These are phyloP conservation scores for Pezizomycotina sp. DNA, from an alignment of 2,329 filamentous ascomycete genomes.

Conservation along the genomic window DNA sequence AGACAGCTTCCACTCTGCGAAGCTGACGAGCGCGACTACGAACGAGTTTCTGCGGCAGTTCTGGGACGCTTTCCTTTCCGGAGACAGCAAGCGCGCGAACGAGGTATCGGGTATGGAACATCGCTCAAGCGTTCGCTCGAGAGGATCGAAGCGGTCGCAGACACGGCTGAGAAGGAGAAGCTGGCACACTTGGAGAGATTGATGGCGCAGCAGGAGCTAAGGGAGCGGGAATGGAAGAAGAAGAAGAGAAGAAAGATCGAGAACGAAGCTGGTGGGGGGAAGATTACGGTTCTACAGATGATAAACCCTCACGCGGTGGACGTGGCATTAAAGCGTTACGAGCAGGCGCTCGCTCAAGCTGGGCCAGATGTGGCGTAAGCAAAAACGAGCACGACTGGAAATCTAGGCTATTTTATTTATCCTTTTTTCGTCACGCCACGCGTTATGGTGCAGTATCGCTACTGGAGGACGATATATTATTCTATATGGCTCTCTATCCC, in stretches of 20 bases:
- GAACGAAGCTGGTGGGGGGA: slow-evolving; percentile 3
- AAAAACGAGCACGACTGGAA: not conserved
- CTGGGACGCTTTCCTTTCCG: slow-evolving; percentile 81
- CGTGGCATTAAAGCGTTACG: slow-evolving; percentile 8
- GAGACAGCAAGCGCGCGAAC: slow-evolving; percentile 59
- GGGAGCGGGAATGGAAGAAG: slow-evolving; percentile 46
- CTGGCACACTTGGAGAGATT: slow-evolving; percentile 47
- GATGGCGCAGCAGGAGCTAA: slow-evolving; percentile 54
- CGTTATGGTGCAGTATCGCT: no score
- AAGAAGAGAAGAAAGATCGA: not conserved
- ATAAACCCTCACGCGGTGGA: slow-evolving; percentile 5
- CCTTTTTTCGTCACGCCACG: not conserved
- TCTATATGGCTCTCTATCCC: no score
- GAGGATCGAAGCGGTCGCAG: slow-evolving; percentile 64
- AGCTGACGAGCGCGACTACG: slow-evolving; percentile 74
- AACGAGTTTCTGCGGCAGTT: slow-evolving; percentile 96
- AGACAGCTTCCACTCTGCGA: slow-evolving; percentile 44
- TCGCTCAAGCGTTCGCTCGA: slow-evolving; percentile 61
- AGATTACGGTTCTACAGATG: no score
- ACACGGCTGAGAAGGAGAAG: slow-evolving; percentile 61
- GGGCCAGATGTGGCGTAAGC: slow-evolving; percentile 9
- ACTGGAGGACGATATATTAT: no score
- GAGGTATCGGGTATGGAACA: slow-evolving; percentile 72
- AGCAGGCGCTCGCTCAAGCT: slow-evolving; percentile 10
- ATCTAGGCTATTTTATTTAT: not conserved